Percentiles rank a stretch among this genome's conserved stretches.
These are phyloP conservation scores for Xylaria palmicola DNA, from an alignment of 495 filamentous ascomycete species.

Conservation along the genomic window DNA sequence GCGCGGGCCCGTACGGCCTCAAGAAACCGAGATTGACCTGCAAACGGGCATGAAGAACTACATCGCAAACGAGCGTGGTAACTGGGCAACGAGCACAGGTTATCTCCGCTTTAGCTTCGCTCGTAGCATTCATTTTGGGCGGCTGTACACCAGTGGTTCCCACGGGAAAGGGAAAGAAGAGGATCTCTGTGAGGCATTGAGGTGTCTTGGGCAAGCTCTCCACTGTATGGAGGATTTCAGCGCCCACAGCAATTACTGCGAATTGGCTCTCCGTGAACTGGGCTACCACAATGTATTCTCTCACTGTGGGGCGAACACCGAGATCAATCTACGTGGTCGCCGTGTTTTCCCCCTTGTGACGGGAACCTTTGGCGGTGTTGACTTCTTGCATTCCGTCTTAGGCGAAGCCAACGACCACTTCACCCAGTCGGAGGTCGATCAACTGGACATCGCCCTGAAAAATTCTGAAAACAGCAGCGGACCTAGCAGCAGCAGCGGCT, in stretches of 20 bases:
- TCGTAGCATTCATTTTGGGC: slow-evolving; percentile 84
- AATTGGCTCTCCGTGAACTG: slow-evolving; percentile 82
- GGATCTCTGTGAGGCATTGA: slow-evolving; percentile 86
- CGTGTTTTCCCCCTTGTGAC: slow-evolving; percentile 86
- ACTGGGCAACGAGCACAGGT: slow-evolving; percentile 84
- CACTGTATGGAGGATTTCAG: slow-evolving; percentile 96
- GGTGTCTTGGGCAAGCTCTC: slow-evolving; percentile 82
- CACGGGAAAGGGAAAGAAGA: slow-evolving; percentile 67
- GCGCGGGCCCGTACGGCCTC: slow-evolving; percentile 67
- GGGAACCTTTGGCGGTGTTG: slow-evolving; percentile 87
- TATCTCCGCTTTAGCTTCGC: slow-evolving; percentile 84
- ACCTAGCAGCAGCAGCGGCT: slow-evolving; percentile 37
- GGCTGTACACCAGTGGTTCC: slow-evolving; percentile 76
- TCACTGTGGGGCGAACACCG: slow-evolving; percentile 72
- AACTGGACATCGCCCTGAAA: slow-evolving; percentile 75
- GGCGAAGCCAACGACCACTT: slow-evolving; percentile 96
- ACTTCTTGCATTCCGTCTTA: slow-evolving; percentile 95
- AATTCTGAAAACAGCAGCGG: slow-evolving; percentile 42
- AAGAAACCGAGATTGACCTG: slow-evolving; percentile 80
- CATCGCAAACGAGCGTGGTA: slow-evolving; percentile 84
- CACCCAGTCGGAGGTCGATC: slow-evolving; percentile 89
- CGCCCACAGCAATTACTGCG: slow-evolving; percentile 92
- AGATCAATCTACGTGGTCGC: slow-evolving; percentile 71
- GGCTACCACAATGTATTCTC: slow-evolving; percentile 81
- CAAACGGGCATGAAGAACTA: slow-evolving; percentile 98